phyloP scores from a whole-genome alignment of 768 basidiomycete species.

The Clitopilus hobsonii region DNA sequence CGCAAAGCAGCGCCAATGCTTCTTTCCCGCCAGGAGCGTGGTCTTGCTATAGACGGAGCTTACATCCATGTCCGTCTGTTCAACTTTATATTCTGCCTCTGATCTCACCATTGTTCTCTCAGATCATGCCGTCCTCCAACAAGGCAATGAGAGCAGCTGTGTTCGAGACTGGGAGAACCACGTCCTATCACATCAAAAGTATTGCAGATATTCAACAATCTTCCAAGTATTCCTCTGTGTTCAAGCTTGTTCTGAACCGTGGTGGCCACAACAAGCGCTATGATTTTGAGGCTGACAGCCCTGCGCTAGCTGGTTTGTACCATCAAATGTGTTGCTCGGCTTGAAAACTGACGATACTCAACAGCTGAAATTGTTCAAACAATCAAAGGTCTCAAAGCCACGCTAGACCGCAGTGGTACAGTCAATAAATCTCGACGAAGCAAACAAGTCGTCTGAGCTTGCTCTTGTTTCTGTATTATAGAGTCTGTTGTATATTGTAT shows the following conservation, averaged over 20 bases:
- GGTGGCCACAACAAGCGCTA: slow-evolving; percentile 78
- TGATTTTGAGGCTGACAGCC: slow-evolving; percentile 93
- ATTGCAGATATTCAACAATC: slow-evolving; percentile 82
- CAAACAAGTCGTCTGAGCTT: slow-evolving; percentile 39
- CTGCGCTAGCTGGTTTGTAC: slow-evolving; percentile 62
- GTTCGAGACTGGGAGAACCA: slow-evolving; percentile 86
- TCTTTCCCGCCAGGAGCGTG: slow-evolving; percentile 84
- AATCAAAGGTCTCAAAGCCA: slow-evolving; percentile 59
- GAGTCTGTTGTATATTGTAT: not conserved
- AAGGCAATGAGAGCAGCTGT: slow-evolving; percentile 61
- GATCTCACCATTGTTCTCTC: slow-evolving; percentile 6
- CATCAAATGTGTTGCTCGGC: slow-evolving; percentile 1
- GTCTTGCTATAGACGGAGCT: slow-evolving; percentile 90
- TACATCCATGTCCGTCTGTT: slow-evolving; percentile 80
- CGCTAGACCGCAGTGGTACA: slow-evolving; percentile 61
- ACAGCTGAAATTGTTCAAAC: slow-evolving; percentile 75
- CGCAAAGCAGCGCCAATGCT: slow-evolving; percentile 89
- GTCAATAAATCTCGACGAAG: slow-evolving; percentile 60
- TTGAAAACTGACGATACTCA: slow-evolving; percentile 3
- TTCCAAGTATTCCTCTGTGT: slow-evolving; percentile 71
- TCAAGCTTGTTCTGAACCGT: slow-evolving; percentile 85
- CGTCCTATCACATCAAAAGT: slow-evolving; percentile 88
- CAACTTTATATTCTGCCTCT: not conserved
- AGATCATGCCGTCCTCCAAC: slow-evolving; percentile 88
- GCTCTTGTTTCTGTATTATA: not conserved